phyloP scores from a whole-genome alignment of 1,139 yeast species.

The Kodamaea arcana region DNA sequence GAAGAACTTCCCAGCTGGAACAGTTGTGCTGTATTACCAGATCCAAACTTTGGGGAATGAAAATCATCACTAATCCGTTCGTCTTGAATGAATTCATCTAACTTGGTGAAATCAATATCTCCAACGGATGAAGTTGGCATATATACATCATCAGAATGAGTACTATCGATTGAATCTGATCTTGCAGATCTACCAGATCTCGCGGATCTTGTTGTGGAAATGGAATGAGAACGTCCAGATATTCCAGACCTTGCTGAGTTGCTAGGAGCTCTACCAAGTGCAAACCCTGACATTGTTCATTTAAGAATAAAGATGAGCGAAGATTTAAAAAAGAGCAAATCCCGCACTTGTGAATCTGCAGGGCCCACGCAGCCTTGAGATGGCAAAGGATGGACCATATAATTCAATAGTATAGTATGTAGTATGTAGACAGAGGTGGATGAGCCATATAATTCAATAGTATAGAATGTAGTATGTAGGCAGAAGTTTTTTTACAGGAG shows the following conservation, averaged over 20 bases:
- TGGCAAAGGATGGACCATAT: too few species aligned
- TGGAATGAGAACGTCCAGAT: constrained; percentile 43
- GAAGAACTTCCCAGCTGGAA: constrained; percentile 68
- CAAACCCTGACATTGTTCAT: not conserved
- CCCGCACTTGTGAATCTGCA: too few species aligned
- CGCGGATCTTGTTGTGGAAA: constrained; percentile 50
- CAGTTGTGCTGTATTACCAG: constrained; percentile 16
- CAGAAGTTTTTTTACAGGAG: too few species aligned
- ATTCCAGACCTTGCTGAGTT: not conserved
- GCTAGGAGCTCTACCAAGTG: not conserved
- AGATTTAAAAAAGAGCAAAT: too few species aligned
- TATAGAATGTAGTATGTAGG: too few species aligned
- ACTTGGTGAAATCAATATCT: constrained; percentile 72
- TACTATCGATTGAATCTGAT: constrained; percentile 82
- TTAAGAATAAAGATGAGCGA: too few species aligned
- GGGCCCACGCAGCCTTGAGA: too few species aligned
- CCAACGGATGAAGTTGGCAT: constrained; percentile 84
- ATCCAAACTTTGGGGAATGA: constrained; percentile 28
- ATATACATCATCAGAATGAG: constrained; percentile 95
- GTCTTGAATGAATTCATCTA: constrained; percentile 68
- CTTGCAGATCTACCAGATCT: constrained; percentile 70
- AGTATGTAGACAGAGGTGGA: too few species aligned
- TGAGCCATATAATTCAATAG: too few species aligned
- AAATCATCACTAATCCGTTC: constrained; percentile 35
- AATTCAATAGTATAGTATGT: too few species aligned